phyloP scores from a whole-genome alignment of 2,329 filamentous ascomycete species.

The Pseudocercospora crystallina region DNA sequence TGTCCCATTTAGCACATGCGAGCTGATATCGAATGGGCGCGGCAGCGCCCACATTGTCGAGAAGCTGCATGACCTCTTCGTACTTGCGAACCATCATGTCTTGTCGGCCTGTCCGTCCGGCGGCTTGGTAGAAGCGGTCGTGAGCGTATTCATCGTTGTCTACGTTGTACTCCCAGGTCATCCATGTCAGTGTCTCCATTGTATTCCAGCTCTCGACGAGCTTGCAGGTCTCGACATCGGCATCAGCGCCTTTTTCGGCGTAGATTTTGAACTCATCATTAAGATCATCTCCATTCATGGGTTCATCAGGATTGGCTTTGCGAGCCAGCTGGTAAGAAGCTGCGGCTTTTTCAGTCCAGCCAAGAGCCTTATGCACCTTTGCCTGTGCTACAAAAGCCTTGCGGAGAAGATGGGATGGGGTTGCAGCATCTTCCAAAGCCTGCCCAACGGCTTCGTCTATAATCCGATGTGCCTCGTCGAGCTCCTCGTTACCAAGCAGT shows the following conservation, averaged over 20 bases:
- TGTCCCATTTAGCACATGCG: slow-evolving; percentile 3
- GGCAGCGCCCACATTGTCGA: slow-evolving; percentile 2
- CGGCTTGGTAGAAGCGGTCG: neutral
- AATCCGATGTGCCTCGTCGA: neutral
- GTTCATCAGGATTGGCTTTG: slow-evolving; percentile 6
- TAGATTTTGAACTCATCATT: slow-evolving; percentile 5
- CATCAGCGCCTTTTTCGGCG: neutral
- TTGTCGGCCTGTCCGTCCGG: slow-evolving; percentile 1
- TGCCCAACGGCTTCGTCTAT: neutral
- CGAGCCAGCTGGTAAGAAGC: slow-evolving; percentile 1
- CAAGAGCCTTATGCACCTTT: slow-evolving; percentile 4
- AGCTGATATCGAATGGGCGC: slow-evolving; percentile 5
- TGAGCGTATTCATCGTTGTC: slow-evolving; percentile 3
- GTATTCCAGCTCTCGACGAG: slow-evolving; percentile 8
- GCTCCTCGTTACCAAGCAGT: neutral
- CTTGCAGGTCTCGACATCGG: neutral
- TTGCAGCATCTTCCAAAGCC: neutral
- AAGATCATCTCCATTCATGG: slow-evolving; percentile 5
- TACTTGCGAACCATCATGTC: slow-evolving; percentile 1
- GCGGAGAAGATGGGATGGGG: neutral
- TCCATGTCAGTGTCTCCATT: slow-evolving; percentile 5
- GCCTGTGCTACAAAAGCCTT: slow-evolving; percentile 1
- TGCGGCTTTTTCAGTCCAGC: neutral
- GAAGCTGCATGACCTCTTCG: slow-evolving; percentile 6
- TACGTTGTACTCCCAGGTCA: slow-evolving; percentile 8